phyloP scores from a whole-genome alignment of 1,284 basidiomycete species.

The Peniophora sp. region DNA sequence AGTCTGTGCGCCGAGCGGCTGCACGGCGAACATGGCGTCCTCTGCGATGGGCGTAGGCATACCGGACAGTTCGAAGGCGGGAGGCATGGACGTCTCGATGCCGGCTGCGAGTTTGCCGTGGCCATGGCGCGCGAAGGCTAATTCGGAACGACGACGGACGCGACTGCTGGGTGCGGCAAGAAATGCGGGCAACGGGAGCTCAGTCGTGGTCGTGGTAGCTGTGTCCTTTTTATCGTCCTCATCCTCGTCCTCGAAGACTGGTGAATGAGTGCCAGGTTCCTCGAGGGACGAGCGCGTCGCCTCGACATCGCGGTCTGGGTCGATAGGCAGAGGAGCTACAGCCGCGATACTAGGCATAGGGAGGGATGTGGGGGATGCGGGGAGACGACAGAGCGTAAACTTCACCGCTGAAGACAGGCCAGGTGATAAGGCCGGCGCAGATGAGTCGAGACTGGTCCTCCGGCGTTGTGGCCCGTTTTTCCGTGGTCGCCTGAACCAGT shows the following conservation, averaged over 20 bases:
- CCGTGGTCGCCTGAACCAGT: too few relatives aligned
- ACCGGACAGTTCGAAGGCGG: slow-evolving; percentile 1
- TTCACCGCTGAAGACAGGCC: too few relatives aligned
- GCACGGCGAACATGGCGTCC: not conserved
- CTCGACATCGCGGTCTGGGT: too few relatives aligned
- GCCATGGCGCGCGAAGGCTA: slow-evolving; percentile 10
- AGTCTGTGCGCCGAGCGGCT: not conserved
- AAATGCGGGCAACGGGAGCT: slow-evolving; percentile 9
- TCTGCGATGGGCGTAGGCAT: not conserved
- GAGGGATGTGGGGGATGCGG: too few relatives aligned
- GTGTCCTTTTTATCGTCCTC: not conserved
- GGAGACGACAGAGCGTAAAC: too few relatives aligned
- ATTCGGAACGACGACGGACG: slow-evolving; percentile 16
- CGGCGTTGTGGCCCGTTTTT: too few relatives aligned
- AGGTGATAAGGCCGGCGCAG: too few relatives aligned
- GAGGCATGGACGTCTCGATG: not conserved
- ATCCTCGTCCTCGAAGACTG: not conserved
- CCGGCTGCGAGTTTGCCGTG: slow-evolving; percentile 2
- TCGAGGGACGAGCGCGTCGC: too few relatives aligned
- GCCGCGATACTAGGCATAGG: too few relatives aligned
- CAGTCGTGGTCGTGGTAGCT: slow-evolving; percentile 1
- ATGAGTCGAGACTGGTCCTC: too few relatives aligned
- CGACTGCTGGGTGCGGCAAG: slow-evolving; percentile 13
- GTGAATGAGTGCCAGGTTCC: not conserved
- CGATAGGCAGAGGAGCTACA: too few relatives aligned